Evolutionary conservation across 1,284 basidiomycete genomes (phyloP), one percentile per base, ranked within the genome.

Genomic region (Pseudozyma tsukubaensis): DNA sequence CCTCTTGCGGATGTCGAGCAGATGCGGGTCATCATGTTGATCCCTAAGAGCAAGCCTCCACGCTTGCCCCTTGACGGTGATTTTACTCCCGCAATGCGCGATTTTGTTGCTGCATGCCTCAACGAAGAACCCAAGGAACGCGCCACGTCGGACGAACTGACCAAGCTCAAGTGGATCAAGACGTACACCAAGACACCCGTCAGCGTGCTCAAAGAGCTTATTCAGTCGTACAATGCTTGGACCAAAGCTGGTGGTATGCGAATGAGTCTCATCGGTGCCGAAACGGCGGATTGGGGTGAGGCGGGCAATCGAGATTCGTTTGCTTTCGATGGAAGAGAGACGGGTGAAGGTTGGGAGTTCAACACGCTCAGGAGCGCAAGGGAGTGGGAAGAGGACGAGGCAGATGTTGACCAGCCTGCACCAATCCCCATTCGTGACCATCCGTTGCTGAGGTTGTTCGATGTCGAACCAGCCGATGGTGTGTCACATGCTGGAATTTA

Each of bases 151-250:
- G 97, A 98, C 55, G 96, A 99, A 77, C 88, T 99, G 3, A 84
- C 88, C 8, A 95, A 92, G 85, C 89, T 90, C n/a, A 96, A 93
- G 80, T 99, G 96, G 94, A 94, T 98, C 78, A 94, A 92, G 81
- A 87, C 89, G 13, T 85, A 89, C 21, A 86, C 89, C 36, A 96
- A 92, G 86, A 86, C 89, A 4, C 89, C 90, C 0, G 73, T 77
- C 10, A 61, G 64, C 34, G 85, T 90, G 10, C 86, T 99, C n/a
- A 91, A 91, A 78, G 96, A 98, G 66, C 88, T 98, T 44, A 89
- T 97, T 50, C 86, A 89, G 32, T 89, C 91, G 35, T 92, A 92
- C 79, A 89, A 91, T 59, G 85, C 87, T 0, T 93, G 92, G 92
- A 87, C 92, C 51, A 90, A 93, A 79, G 89, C 89, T 54, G 92